Base-by-base conservation (phyloP, 306 rosid genomes). In the Sindora glabra region DNA sequence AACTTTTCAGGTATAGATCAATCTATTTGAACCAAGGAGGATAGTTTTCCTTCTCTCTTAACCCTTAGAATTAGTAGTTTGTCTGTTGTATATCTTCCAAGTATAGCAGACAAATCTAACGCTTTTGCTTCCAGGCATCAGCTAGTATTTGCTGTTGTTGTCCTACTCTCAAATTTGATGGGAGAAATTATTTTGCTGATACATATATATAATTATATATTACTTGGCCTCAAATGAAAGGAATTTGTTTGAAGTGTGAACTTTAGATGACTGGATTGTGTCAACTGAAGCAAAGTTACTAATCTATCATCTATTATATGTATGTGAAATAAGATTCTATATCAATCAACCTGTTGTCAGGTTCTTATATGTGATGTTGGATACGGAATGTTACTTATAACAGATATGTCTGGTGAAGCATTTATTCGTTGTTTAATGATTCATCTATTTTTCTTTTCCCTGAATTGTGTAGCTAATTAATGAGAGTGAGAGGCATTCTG, bases 1-100 rank as follows among this genome's bases (percentile, higher is more conserved):
- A 60, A 41, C 62, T 38, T 70, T 37, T 71, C 90, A 80, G 94
- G 95, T 92, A 71, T 56, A 51, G 51, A 67, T 72, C 57, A 52
- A 32, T 48, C 10, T 41, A 36, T 58, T 32, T 65, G 36, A 27
- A 15, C 6, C 21, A 56, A 29, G 59, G 34, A 59, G 48, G 38
- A 44, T 4, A 5, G 8, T 17, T n/a, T 67, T 17, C 47, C 1
- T 60, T 37, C 56, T 47, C 19, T 5, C 30, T 55, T 50, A 13
- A 56, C 29, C n/a, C 10, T 56, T 48, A n/a, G 19, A 25, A 13
- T 29, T 47, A 10, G 11, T 34, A 27, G 46, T 50, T 46, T 58
- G 51, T 58, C 13, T 37, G 21, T 21, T 30, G 10, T 40, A 26
- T 41, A 34, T 42, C 27, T 17, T 67, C 53, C 16, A 29, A 56